Evolutionary conservation across 768 basidiomycete species (phyloP).

Genomic region (Leucocoprinus birnbaumii): DNA sequence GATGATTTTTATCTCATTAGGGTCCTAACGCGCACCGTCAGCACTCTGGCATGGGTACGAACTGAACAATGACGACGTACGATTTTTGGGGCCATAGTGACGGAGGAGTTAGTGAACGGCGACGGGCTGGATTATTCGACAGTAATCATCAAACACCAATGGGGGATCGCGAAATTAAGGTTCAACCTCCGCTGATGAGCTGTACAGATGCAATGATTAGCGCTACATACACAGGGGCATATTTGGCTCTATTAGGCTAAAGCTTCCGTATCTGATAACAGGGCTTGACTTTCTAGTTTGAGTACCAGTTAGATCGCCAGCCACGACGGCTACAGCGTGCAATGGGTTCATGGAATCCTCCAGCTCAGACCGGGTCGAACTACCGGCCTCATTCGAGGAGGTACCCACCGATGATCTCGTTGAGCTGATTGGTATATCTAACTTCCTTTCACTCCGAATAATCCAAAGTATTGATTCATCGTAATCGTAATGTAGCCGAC

Average conservation of each 20-base stretch:
- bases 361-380: conserved; percentile 63
- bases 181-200: conserved; percentile 50
- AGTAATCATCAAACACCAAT: conserved; percentile 6
- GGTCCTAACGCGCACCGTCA: conserved; percentile 62
- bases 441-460: conserved; percentile 4
- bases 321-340: conserved; percentile 43
- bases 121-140: conserved; percentile 1
- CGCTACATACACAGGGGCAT: not conserved
- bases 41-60: conserved; percentile 9
- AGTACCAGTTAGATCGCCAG: conserved; percentile 11
- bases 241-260: conserved; percentile 36
- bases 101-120: conserved; percentile 16
- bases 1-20: conserved; percentile 98
- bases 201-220: conserved; percentile 48
- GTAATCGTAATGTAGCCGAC: conserved; percentile 56
- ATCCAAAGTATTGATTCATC: conserved; percentile 14
- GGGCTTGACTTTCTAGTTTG: no score
- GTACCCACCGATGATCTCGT: conserved; percentile 81
- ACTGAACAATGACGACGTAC: conserved; percentile 2
- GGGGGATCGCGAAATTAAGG: conserved; percentile 38
- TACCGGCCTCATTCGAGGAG: conserved; percentile 84
- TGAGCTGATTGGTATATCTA: conserved; percentile 74
- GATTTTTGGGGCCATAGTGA: conserved; percentile 25
- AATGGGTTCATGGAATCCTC: conserved; percentile 84
- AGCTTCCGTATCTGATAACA: conserved; percentile 14